A percentile compares a stretch with the other conserved stretches of the same genome.
Evolutionary conservation across 2,329 filamentous ascomycete genomes (phyloP).

Genomic region (Penicillium sp.): DNA sequence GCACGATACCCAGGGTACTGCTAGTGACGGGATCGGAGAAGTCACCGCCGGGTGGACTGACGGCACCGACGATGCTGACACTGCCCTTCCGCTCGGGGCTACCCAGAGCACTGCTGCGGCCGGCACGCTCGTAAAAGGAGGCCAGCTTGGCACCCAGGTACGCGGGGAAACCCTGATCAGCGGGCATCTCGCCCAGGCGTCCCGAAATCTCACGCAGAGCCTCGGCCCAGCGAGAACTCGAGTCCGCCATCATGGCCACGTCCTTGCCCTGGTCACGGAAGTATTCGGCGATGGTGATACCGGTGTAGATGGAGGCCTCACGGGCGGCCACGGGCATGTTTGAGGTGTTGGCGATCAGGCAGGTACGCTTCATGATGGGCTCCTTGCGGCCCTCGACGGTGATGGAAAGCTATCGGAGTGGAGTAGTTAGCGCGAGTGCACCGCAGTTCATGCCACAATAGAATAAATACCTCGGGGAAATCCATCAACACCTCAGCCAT

Average conservation of each 20-base stretch:
- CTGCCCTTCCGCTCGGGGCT: constrained; percentile 84
- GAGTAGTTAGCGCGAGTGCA: not conserved
- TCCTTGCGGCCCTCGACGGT: constrained; percentile 91
- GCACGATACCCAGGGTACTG: constrained; percentile 91
- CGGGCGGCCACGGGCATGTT: constrained; percentile 99
- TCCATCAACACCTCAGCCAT: constrained; percentile 99
- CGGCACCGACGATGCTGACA: constrained; percentile 95
- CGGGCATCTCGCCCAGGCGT: constrained; percentile 98
- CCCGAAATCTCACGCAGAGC: constrained; percentile 97
- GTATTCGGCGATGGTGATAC: constrained; percentile 90
- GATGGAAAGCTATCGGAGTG: constrained; percentile 65
- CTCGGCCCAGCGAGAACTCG: constrained; percentile 96
- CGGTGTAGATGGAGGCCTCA: constrained; percentile 98
- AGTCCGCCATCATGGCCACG: constrained; percentile 99
- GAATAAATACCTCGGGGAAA: constrained; percentile 69
- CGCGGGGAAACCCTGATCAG: constrained; percentile 98
- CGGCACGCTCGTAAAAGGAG: constrained; percentile 98
- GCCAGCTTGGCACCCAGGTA: constrained; percentile 95
- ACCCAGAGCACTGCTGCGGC: constrained; percentile 77
- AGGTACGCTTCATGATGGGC: constrained; percentile 99
- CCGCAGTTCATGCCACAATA: not conserved
- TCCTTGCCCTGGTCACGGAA: constrained; percentile 96
- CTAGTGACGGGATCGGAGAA: constrained; percentile 97
- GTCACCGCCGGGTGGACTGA: constrained; percentile 96
- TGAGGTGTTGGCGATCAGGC: constrained; percentile 96